A percentile compares a stretch with the other conserved stretches of the same genome.
Conservation (phyloP, 306 rosid genomes). For the Purshia tridentata region DNA sequence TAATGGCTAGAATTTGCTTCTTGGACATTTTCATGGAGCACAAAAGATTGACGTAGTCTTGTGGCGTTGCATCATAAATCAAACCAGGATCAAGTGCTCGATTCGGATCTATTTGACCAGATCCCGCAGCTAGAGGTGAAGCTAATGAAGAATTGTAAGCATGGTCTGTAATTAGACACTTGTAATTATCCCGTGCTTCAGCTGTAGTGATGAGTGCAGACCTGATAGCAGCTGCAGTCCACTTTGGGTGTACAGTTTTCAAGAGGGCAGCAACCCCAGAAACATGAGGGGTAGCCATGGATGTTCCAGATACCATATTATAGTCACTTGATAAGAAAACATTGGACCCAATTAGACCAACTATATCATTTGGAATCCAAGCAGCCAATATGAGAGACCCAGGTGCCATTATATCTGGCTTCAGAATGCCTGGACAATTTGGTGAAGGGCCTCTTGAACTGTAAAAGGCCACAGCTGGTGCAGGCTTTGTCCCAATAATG, state of each 20-base stretch:
- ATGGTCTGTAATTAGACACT: neutral
- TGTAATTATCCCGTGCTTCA: conserved; percentile 2
- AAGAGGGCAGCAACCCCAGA: conserved; percentile 12
- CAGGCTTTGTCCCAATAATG: conserved; percentile 32
- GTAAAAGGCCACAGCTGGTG: conserved; percentile 35
- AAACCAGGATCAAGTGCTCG: conserved; percentile 30
- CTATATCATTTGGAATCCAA: neutral
- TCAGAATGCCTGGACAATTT: conserved; percentile 20
- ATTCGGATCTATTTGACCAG: conserved; percentile 13
- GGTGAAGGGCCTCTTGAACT: conserved; percentile 43
- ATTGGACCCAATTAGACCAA: neutral
- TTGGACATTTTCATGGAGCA: neutral
- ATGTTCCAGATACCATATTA: conserved; percentile 33
- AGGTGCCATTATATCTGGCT: conserved; percentile 23
- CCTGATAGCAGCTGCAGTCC: conserved; percentile 17
- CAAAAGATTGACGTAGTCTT: conserved; percentile 19
- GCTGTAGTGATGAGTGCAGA: conserved; percentile 23
- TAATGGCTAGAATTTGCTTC: neutral
- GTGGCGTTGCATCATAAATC: conserved; percentile 14
- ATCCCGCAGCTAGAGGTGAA: conserved; percentile 16
- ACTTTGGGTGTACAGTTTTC: conserved; percentile 7
- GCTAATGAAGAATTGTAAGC: neutral
- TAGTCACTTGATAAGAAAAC: conserved; percentile 1
- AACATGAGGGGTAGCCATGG: conserved; percentile 22
- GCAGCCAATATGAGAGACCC: conserved; percentile 33